Percentiles rank a stretch among this genome's conserved stretches.
Conservation (phyloP, 352 stramenopile species). For the Nannochloropsis limnetica region DNA sequence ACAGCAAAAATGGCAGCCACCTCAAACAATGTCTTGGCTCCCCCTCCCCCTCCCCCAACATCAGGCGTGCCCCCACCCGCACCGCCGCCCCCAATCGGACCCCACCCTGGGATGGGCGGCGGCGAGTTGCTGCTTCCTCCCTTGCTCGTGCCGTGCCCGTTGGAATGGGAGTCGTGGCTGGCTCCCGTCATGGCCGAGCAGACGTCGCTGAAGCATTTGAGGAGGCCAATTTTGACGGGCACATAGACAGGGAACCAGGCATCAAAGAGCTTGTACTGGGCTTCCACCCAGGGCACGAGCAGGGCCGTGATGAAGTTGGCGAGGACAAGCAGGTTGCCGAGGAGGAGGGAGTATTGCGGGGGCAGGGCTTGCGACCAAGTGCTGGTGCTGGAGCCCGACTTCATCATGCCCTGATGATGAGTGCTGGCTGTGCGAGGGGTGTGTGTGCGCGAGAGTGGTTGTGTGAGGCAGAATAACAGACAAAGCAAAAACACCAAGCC, state of each 20-base stretch:
- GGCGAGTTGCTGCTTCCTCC: neutral
- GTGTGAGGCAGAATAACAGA: neutral
- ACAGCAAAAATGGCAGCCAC: neutral
- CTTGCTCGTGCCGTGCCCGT: neutral
- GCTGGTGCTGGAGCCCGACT: conserved; percentile 1
- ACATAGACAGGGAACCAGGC: conserved; percentile 31
- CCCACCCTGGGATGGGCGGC: conserved; percentile 7
- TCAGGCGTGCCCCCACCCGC: neutral
- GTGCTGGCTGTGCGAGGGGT: neutral
- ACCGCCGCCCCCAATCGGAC: neutral
- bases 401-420: neutral
- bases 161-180: neutral
- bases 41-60: neutral
- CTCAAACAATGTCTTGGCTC: conserved; percentile 22
- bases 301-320: conserved; percentile 28
- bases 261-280: conserved; percentile 29
- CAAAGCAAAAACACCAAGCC: neutral
- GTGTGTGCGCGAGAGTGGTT: neutral
- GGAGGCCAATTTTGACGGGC: conserved; percentile 24
- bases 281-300: conserved; percentile 19
- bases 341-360: neutral
- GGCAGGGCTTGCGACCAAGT: conserved; percentile 24
- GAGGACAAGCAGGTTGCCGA: neutral
- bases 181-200: neutral
- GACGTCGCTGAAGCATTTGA: conserved; percentile 11